phyloP scores from a whole-genome alignment of 1,284 basidiomycete species.

The Cryptococcus wingfieldii region DNA sequence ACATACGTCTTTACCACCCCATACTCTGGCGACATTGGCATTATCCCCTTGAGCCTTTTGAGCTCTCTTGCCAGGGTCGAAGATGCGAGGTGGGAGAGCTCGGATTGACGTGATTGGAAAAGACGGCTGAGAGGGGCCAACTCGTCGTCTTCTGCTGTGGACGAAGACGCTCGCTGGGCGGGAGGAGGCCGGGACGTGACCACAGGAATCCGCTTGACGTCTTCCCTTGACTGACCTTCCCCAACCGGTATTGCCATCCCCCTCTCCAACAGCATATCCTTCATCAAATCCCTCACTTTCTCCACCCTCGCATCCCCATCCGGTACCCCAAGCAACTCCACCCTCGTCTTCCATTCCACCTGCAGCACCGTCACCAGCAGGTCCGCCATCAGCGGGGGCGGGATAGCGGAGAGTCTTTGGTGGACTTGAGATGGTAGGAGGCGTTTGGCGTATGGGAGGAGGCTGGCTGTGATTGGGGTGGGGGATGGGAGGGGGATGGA shows the following conservation, averaged over 20 bases:
- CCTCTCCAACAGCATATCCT: conserved; percentile 19
- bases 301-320: conserved; percentile 27
- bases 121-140: conserved; percentile 28
- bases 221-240: neutral
- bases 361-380: conserved; percentile 35
- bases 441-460: conserved; percentile 28
- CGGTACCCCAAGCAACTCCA: conserved; percentile 35
- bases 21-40: conserved; percentile 43
- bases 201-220: neutral
- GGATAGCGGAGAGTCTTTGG: conserved; percentile 26
- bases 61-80: conserved; percentile 35
- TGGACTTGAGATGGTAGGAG: conserved; percentile 39
- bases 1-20: conserved; percentile 42
- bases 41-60: conserved; percentile 32
- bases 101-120: conserved; percentile 16
- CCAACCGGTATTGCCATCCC: conserved; percentile 17
- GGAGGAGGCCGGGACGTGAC: conserved; percentile 1
- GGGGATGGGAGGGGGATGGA: conserved; percentile 32
- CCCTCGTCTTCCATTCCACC: conserved; percentile 35
- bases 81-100: conserved; percentile 25
- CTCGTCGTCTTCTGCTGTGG: conserved; percentile 23
- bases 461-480: conserved; percentile 13
- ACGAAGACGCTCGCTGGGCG: neutral
- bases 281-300: conserved; percentile 28
- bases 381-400: conserved; percentile 34